A percentile compares a stretch with the other conserved stretches of the same genome.
Evolutionary conservation across 2,329 filamentous ascomycete species (phyloP).

Genomic region (Calonectria montana): DNA sequence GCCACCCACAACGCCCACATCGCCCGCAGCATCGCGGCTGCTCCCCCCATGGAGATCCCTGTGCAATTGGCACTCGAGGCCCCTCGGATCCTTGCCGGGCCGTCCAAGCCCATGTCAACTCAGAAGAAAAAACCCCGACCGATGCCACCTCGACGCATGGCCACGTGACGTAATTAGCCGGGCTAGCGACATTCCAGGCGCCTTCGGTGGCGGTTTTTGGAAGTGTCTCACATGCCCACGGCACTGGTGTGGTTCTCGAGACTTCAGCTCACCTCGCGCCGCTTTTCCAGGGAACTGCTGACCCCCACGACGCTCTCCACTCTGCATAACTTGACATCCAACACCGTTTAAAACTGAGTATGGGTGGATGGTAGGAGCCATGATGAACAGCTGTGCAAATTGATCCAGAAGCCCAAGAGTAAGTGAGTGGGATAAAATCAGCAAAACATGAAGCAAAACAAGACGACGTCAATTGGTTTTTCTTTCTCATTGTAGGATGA

Average conservation of each 20-base stretch:
- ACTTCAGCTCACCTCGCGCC: not conserved
- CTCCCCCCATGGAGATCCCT: slow-evolving; percentile 21
- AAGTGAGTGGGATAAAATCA: no score
- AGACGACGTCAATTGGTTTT: no score
- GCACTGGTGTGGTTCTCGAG: slow-evolving; percentile 5
- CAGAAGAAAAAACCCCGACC: slow-evolving; percentile 1
- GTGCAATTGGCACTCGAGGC: not conserved
- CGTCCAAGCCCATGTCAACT: slow-evolving; percentile 7
- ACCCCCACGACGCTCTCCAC: slow-evolving; percentile 14
- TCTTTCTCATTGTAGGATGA: no score
- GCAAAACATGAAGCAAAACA: no score
- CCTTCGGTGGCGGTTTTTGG: slow-evolving; percentile 40
- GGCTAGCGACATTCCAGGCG: slow-evolving; percentile 25
- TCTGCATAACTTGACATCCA: slow-evolving; percentile 7
- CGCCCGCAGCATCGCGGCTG: slow-evolving; percentile 3
- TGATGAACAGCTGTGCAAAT: no score
- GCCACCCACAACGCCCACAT: slow-evolving; percentile 6
- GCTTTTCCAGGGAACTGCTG: slow-evolving; percentile 15
- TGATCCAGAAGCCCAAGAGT: no score
- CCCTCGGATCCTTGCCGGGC: not conserved
- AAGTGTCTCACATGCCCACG: slow-evolving; percentile 39
- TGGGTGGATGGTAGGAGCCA: no score
- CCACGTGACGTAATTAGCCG: slow-evolving; percentile 39
- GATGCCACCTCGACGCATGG: slow-evolving; percentile 20
- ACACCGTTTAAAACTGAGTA: slow-evolving; percentile 22